These are phyloP conservation scores for Thinopyrum elongatum DNA, from an alignment of 176 grass and related monocot species.

Conservation along the genomic window DNA sequence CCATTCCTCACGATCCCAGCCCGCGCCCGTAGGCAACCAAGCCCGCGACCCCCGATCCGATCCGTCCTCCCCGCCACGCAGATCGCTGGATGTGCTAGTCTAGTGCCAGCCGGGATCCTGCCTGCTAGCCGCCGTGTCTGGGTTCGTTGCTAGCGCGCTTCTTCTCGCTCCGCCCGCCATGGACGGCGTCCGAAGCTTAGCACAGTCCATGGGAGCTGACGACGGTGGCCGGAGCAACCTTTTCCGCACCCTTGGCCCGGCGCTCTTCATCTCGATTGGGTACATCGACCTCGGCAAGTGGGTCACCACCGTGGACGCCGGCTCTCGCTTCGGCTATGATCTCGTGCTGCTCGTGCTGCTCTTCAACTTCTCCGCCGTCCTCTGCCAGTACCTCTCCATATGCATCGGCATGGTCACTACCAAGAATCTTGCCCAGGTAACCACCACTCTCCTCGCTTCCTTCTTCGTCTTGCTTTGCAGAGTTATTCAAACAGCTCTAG, in stretches of 20 bases:
- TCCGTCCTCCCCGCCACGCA: not conserved
- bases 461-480: not conserved
- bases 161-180: not conserved
- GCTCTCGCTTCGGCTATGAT: slow-evolving; percentile 9
- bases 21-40: not conserved
- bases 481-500: not conserved
- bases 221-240: not conserved
- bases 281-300: slow-evolving; percentile 27
- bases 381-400: slow-evolving; percentile 26
- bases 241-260: slow-evolving; percentile 13
- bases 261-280: slow-evolving; percentile 16
- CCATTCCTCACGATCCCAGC: not conserved
- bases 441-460: not conserved
- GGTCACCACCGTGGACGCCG: not conserved
- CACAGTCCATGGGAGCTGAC: not conserved
- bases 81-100: not conserved
- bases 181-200: slow-evolving; percentile 2
- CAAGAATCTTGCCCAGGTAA: slow-evolving; percentile 2
- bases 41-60: slow-evolving; percentile 9
- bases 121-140: not conserved
- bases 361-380: slow-evolving; percentile 19
- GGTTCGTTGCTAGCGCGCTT: not conserved
- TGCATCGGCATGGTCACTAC: slow-evolving; percentile 25
- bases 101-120: not conserved
- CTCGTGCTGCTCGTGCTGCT: slow-evolving; percentile 20